phyloP scores from a whole-genome alignment of 192 early-diverging fungal species.

The Phycomyces nitens region DNA sequence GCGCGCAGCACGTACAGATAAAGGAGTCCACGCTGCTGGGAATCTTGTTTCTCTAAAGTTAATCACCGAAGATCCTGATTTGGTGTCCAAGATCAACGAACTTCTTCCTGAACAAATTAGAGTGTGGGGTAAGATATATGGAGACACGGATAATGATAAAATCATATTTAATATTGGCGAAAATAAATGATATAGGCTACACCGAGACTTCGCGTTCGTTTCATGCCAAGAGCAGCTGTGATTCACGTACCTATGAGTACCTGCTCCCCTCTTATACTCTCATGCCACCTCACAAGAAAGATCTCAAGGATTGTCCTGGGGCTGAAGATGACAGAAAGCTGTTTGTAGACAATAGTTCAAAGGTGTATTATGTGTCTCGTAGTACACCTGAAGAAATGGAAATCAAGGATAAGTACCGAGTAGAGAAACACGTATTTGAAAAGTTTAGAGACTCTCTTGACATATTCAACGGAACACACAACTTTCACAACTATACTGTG shows the following conservation, averaged over 20 bases:
- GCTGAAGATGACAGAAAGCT: slow-evolving; percentile 8
- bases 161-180: background rate
- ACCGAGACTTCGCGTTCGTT: slow-evolving; percentile 72
- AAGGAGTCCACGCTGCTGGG: slow-evolving; percentile 97
- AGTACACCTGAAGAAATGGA: slow-evolving; percentile 57
- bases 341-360: background rate
- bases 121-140: slow-evolving; percentile 69
- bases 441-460: slow-evolving; percentile 65
- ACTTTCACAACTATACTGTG: slow-evolving; percentile 95
- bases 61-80: slow-evolving; percentile 70
- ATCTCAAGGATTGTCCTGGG: background rate
- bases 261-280: slow-evolving; percentile 90
- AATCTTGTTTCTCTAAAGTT: slow-evolving; percentile 94
- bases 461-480: slow-evolving; percentile 82
- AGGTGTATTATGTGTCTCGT: background rate
- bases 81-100: slow-evolving; percentile 79
- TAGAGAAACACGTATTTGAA: slow-evolving; percentile 54
- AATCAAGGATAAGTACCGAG: slow-evolving; percentile 59
- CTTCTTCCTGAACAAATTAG: slow-evolving; percentile 85
- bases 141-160: background rate
- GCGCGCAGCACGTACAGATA: slow-evolving; percentile 95
- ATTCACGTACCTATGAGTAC: slow-evolving; percentile 96
- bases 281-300: slow-evolving; percentile 26
- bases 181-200: slow-evolving; percentile 44
- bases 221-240: slow-evolving; percentile 88